Conservation (phyloP, 2,329 filamentous ascomycete genomes). For the Colletotrichum aenigma region DNA sequence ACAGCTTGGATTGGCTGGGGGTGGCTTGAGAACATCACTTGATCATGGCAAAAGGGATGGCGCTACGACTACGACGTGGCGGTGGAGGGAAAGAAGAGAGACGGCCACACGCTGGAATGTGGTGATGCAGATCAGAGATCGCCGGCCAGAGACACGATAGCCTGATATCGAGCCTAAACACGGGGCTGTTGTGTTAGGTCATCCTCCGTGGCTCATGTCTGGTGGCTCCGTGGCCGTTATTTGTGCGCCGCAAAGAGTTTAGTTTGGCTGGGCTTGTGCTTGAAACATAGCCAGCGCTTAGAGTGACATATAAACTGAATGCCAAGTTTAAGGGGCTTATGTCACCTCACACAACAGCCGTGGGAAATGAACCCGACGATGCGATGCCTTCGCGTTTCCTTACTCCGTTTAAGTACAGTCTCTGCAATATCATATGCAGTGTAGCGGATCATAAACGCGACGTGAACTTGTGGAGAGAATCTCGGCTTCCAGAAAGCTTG, state of each 20-base stretch:
- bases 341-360: not conserved
- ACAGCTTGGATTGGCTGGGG: not conserved
- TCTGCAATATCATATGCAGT: not conserved
- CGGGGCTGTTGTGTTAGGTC: not conserved
- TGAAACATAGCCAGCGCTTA: not conserved
- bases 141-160: not conserved
- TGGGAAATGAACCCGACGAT: not conserved
- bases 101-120: not conserved
- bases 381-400: not conserved
- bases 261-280: not conserved
- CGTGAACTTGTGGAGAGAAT: not conserved
- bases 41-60: not conserved
- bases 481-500: not conserved
- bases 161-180: not conserved
- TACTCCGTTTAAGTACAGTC: rapidly evolving
- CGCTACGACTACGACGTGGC: not conserved
- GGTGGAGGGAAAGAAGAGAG: not conserved
- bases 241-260: not conserved
- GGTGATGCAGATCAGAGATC: not conserved
- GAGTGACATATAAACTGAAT: not conserved
- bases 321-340: not conserved
- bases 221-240: not conserved
- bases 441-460: not conserved
- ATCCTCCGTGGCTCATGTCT: not conserved
- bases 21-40: not conserved